Conservation (phyloP, 176 grass and related monocot species). For the Phoenix dactylifera region DNA sequence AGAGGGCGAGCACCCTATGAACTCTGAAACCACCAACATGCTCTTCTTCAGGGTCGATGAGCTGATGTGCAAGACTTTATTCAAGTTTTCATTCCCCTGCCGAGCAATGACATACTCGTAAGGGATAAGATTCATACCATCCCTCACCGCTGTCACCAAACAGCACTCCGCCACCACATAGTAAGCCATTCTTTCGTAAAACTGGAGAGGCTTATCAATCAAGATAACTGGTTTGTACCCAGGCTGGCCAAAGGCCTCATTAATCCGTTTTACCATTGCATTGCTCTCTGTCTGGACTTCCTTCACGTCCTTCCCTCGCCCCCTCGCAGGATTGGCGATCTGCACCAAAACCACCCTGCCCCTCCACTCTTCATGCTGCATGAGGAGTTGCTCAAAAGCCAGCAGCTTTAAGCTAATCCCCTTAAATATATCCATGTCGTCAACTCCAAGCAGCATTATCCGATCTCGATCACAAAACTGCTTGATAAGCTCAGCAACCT, state of each 20-base stretch:
- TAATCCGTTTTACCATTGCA: slow-evolving; percentile 1
- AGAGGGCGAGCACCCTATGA: slow-evolving; percentile 11
- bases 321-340: slow-evolving; percentile 12
- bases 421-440: slow-evolving; percentile 21
- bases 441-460: slow-evolving; percentile 10
- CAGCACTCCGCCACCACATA: slow-evolving; percentile 7
- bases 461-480: slow-evolving; percentile 1
- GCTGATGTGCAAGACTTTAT: too few species aligned
- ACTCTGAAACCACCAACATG: slow-evolving; percentile 17
- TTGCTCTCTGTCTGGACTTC: neutral
- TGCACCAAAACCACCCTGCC: slow-evolving; percentile 10
- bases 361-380: slow-evolving; percentile 2
- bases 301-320: slow-evolving; percentile 2
- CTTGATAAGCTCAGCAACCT: neutral
- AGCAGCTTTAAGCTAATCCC: slow-evolving; percentile 16
- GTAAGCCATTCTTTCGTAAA: slow-evolving; percentile 12
- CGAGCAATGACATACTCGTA: slow-evolving; percentile 10
- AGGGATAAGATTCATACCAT: slow-evolving; percentile 18
- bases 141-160: slow-evolving; percentile 13
- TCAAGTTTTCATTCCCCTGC: slow-evolving; percentile 1
- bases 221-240: slow-evolving; percentile 12
- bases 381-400: slow-evolving; percentile 12
- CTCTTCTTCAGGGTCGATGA: neutral
- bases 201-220: neutral
- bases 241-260: neutral